Base-by-base conservation (phyloP, 2,329 filamentous ascomycete species). In the Cladosporium sp. region DNA sequence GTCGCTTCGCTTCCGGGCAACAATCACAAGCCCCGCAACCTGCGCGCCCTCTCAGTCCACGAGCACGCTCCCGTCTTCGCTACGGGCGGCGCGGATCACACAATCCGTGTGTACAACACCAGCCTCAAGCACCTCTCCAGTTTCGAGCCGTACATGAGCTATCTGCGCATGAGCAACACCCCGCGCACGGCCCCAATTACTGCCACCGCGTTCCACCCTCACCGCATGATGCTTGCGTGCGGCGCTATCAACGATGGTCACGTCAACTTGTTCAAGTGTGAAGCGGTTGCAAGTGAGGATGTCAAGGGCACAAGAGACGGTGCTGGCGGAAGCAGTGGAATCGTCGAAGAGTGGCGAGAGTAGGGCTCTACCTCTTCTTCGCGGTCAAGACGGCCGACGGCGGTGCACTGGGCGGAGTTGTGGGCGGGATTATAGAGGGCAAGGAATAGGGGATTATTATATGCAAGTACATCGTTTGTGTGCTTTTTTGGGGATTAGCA, bases 1-100 rank as follows among this genome's bases (percentile, higher is more conserved):
- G 66, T 71, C 9, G 59, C 64, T 20, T 56, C 59, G 1, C 56
- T 67, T 1, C 67, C 81, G 85, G 68, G 86, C 88, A 6, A 91
- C 88, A 2, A 83, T 80, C 61, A 83, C 89, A 66, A 86, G 15
- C 65, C 68, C 25, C 62, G 69, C 34, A 65, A 62, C 55, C 62
- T 71, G 12, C 85, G 91, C 56, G 96, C 90, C 17, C 82, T 96
- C 58, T 94, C 89, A 71, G 92, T 94, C 40, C 94, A 99, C 72
- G 94, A 99, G 74, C 94, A 99, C 74, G 84, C 96, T 55, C 94
- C 94, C 24, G 92, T 99, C 12, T 97, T 99, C 77, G 91, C 91
- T 65, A 96, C 91, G 61, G 94, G 94, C 66, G 94, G 91, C 24
- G 92, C 91, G 57, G 83, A 88, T 50, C 92, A 96, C 70, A 83